Base-by-base conservation (phyloP, 2,329 filamentous ascomycete genomes). In the Phialophora tarda region DNA sequence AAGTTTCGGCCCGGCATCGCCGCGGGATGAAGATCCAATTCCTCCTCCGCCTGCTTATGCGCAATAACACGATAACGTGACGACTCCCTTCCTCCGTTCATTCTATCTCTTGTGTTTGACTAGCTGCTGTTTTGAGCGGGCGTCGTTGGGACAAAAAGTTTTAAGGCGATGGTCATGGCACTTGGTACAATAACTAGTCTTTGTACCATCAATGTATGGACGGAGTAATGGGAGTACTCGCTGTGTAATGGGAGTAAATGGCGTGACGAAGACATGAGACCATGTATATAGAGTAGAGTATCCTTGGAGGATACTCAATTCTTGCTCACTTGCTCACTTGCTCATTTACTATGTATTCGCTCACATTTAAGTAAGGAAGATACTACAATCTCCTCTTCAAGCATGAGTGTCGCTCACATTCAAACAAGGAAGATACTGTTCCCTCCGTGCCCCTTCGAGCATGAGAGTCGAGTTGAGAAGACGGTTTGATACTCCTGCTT, bases 21-120 rank as follows among this genome's bases (percentile, higher is more conserved):
- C 60, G n/a, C 57, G 75, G 47, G 73, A 74, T 41, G 76, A 75
- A 51, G 78, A 81, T 56, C 75, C 77, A 59, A 70, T 73, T 28
- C 80, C 80, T 59, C 80, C 80, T 59, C 80, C 80, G 17, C 80
- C 80, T 30, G 80, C 80, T 30, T 82, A 82, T 71, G 79, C 79
- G 34, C 78, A 79, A 64, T 82, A 71, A 75, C 41, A 44, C 24
- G 53, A 17, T 26, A n/a, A 54, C 7, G 10, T 8, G 30, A 30
- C 8, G 7, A 2, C 30, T 2, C 30, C 6, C 7, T 30, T 8
- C 6, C 51, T 54, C 4, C 51, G 24, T 14, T 28, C 50, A 11
- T 10, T 48, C 56, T 17, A 54, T 38, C 4, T 41, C 17, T 41
- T 7, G 5, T 17, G 38, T 41, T 41, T 12, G 8, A 41, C 4